Evolutionary conservation across 2,329 filamentous ascomycete genomes (phyloP).

Genomic region (Lachnellula willkommii): DNA sequence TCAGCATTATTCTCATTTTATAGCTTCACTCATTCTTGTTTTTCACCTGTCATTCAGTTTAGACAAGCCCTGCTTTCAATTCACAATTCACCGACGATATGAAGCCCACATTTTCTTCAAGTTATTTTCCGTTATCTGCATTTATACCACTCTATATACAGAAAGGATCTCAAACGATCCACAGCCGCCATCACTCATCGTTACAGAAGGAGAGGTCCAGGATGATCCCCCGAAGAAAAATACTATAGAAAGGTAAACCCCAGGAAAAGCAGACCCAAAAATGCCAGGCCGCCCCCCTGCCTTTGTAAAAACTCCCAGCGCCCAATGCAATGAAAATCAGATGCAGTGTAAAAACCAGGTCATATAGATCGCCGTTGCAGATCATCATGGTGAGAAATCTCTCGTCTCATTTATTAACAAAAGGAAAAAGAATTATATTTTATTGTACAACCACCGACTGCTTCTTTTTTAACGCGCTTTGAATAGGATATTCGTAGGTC

Average conservation of each 20-base stretch:
- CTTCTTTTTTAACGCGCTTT: conserved; percentile 1
- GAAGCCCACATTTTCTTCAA: not conserved
- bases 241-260: conserved; percentile 1
- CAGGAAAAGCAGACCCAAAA: not conserved
- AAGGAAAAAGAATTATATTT: conserved; percentile 32
- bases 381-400: conserved; percentile 40
- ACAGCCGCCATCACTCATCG: not conserved
- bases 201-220: conserved; percentile 2
- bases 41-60: too few species aligned
- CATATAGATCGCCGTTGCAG: conserved; percentile 48
- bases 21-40: too few species aligned
- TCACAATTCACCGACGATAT: not conserved
- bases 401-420: conserved; percentile 33
- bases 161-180: conserved; percentile 3
- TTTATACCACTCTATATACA: conserved; percentile 10
- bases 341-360: conserved; percentile 25
- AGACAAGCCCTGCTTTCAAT: not conserved
- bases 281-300: conserved; percentile 4
- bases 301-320: conserved; percentile 24
- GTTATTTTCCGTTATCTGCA: conserved; percentile 10
- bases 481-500: conserved; percentile 13
- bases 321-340: conserved; percentile 24
- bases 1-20: too few species aligned
- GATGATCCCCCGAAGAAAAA: not conserved
- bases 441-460: conserved; percentile 22